These are phyloP conservation scores for Pythium folliculosum DNA, from an alignment of 352 stramenopile species.

Conservation along the genomic window DNA sequence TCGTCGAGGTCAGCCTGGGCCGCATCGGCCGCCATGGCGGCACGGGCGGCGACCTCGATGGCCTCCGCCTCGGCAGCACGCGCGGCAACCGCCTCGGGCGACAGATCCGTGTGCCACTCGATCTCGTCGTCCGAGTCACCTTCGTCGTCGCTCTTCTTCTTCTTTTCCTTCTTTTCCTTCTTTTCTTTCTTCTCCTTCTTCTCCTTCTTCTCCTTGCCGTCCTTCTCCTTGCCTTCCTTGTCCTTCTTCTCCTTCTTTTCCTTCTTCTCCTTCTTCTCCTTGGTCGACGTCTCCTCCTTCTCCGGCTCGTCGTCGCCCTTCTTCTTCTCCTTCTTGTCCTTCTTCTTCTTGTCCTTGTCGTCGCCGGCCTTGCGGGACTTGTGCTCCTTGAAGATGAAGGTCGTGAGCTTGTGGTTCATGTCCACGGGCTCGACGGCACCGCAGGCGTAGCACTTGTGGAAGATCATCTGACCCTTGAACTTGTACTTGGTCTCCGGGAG, in stretches of 20 bases:
- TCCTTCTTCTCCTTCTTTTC: slow-evolving; percentile 68
- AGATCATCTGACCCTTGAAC: slow-evolving; percentile 97
- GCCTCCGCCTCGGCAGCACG: slow-evolving; percentile 81
- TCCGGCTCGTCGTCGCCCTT: slow-evolving; percentile 60
- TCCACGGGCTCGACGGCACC: slow-evolving; percentile 96
- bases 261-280: slow-evolving; percentile 53
- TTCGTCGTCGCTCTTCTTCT: slow-evolving; percentile 56
- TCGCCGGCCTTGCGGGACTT: slow-evolving; percentile 89
- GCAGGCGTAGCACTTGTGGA: slow-evolving; percentile 98
- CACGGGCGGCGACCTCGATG: slow-evolving; percentile 74
- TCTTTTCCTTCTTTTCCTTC: slow-evolving; percentile 79
- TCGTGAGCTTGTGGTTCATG: slow-evolving; percentile 98
- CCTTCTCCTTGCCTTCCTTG: slow-evolving; percentile 68
- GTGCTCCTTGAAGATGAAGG: slow-evolving; percentile 96
- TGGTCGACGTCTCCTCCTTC: slow-evolving; percentile 59
- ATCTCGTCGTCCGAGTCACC: slow-evolving; percentile 71
- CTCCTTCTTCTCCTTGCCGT: slow-evolving; percentile 60
- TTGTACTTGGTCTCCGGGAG: slow-evolving; percentile 99
- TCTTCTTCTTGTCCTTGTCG: slow-evolving; percentile 85
- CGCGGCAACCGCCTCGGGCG: slow-evolving; percentile 75
- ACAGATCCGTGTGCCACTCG: slow-evolving; percentile 88
- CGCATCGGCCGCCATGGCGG: slow-evolving; percentile 61
- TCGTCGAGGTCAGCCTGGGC: slow-evolving; percentile 25
- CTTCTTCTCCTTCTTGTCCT: slow-evolving; percentile 73
- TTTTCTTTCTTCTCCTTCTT: slow-evolving; percentile 88